Base-by-base conservation (phyloP, 306 rosid genomes). In the Rosa rugosa region DNA sequence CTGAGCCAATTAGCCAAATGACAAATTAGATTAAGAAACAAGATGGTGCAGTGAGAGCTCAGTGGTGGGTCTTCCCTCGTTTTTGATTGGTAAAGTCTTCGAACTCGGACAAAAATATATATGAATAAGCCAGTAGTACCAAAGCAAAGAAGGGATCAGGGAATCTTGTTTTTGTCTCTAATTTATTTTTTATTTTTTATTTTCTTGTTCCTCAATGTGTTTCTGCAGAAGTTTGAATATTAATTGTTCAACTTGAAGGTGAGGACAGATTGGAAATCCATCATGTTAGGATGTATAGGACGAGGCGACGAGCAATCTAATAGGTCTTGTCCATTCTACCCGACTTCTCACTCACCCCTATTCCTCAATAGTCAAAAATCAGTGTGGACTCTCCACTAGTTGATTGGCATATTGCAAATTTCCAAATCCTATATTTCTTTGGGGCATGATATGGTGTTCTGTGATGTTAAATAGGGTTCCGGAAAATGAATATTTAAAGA, bases 81-180 rank as follows among this genome's bases (percentile, higher is more conserved):
- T 25, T 25, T 17, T 75, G 78, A 75, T 59, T 44, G 70, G 70
- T 12, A 70, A 79, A 86, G 75, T 83, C 77, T 66, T 31, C 70
- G 84, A 81, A 73, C 73, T 77, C 44, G 73, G 86, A 83, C 79
- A 82, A 75, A 75, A 31, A 56, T 34, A 25, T 53, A 13, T 8
- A 72, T 71, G 34, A 70, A 80, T 27, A 17, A 72, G 66, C 38
- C 13, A 75, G 36, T 76, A 84, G 66, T 59, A 45, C 77, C 72
- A 36, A 60, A 56, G 80, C 75, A 73, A 25, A 73, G 80, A 87
- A 79, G 79, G 83, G 75, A 79, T 79, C 88, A 72, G 74, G 80
- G 89, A 86, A 89, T 89, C 92, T 64, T 71, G 80, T 80, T 73
- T 77, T 86, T 73, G 75, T 83, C 86, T 34, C 11, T 22, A 63